Evolutionary conservation across 2,329 filamentous ascomycete species (phyloP), one percentile per base, ranked within the genome.

Genomic region (Aspergillus sp.): DNA sequence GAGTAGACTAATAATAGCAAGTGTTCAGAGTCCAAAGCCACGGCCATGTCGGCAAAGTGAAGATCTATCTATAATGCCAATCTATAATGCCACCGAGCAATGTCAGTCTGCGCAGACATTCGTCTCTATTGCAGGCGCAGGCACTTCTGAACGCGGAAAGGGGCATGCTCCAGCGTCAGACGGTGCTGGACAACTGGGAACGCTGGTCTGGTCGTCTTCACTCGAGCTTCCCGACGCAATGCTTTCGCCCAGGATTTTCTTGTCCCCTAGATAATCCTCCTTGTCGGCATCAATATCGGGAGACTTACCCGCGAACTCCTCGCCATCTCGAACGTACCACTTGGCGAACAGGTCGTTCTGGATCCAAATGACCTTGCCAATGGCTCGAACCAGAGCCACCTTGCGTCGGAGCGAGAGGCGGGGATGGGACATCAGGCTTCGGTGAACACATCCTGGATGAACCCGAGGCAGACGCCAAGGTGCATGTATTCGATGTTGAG

Each of bases 341-440:
- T 81, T 82, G n/a, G 82, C 80, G 55, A 89, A 83, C 17, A 89
- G 68, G 56, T 89, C 83, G 52, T 89, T 89, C 59, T 89, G 84
- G 44, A 89, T 86, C 82, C 83, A 89, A 43, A 89, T 79, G 15
- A 89, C 78, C 57, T 91, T 89, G 41, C 76, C 76, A 14, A 89
- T 66, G 1, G 84, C 83, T 53, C 80, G 82, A 29, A 88, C 71
- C 4, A 89, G 69, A 14, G 74, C 78, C 12, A 81, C 78, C 62
- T 88, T 88, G 58, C 73, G 72, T 36, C 69, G 66, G 47, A 83
- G 68, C 24, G 71, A 68, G 24, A 91, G 66, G 2, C 72, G 71
- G 1, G 81, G 81, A 48, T 86, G 71, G 3, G 72, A 79, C 30
- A 89, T 70, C 32, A 89, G 77, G 82, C 82, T 52, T 86, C 82